Percentiles rank a stretch among this genome's conserved stretches.
phyloP scores from a whole-genome alignment of 2,329 filamentous ascomycete genomes.

The Periglandula ipomoeae region DNA sequence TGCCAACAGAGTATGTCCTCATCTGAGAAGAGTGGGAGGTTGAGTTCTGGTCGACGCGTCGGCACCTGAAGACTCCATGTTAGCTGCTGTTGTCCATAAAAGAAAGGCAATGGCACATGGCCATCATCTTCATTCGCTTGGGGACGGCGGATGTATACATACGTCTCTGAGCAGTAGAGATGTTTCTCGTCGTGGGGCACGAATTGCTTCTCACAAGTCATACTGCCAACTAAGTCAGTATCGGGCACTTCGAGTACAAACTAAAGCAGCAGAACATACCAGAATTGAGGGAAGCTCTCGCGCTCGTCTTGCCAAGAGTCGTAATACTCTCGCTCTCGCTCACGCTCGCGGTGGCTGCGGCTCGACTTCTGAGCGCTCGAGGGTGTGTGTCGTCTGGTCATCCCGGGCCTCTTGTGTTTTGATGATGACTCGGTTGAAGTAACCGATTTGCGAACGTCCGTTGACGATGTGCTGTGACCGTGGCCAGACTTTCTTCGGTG shows the following conservation, averaged over 20 bases:
- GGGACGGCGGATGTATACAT: constrained; percentile 22
- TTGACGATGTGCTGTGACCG: constrained; percentile 41
- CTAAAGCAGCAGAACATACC: constrained; percentile 34
- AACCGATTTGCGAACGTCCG: constrained; percentile 44
- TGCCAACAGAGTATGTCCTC: constrained; percentile 7
- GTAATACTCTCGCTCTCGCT: constrained; percentile 35
- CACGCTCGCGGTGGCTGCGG: constrained; percentile 40
- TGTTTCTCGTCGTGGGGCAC: constrained; percentile 46
- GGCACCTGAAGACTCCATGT: constrained; percentile 35
- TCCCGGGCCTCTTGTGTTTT: constrained; percentile 38
- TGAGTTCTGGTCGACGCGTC: constrained; percentile 40
- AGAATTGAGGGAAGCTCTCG: constrained; percentile 57
- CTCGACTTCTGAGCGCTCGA: constrained; percentile 36
- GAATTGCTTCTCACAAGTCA: constrained; percentile 61
- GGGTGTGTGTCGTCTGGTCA: constrained; percentile 35
- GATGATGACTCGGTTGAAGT: constrained; percentile 32
- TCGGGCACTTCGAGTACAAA: no score
- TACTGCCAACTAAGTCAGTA: constrained; percentile 30
- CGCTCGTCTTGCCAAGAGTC: constrained; percentile 48
- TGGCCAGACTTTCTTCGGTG: constrained; percentile 48
- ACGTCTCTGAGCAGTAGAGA: constrained; percentile 56
- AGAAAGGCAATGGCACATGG: no score
- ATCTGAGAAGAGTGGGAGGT: constrained; percentile 17
- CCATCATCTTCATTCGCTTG: neutral
- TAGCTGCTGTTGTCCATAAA: neutral